Evolutionary conservation across 345 rosid species (phyloP).

Genomic region (Corchorus capsularis): DNA sequence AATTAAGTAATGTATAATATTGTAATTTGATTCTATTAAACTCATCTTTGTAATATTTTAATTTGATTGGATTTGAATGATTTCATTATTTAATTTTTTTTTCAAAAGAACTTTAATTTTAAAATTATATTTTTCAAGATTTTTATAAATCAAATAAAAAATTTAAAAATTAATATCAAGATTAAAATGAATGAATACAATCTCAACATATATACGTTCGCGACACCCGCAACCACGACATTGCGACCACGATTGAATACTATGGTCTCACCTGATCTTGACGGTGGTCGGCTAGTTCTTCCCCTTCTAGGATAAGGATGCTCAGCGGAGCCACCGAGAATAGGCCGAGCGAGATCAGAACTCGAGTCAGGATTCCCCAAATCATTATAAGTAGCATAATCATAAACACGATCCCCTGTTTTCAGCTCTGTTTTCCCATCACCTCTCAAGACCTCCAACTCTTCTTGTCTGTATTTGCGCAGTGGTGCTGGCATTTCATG

Average conservation of each 20-base stretch:
- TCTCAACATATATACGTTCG: too few relatives aligned
- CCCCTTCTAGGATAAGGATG: slow-evolving; percentile 83
- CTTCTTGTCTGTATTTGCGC: slow-evolving; percentile 59
- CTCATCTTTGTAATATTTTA: too few relatives aligned
- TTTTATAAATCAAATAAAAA: too few relatives aligned
- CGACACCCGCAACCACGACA: too few relatives aligned
- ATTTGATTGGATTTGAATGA: too few relatives aligned
- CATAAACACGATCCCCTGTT: slow-evolving; percentile 71
- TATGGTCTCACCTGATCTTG: slow-evolving; percentile 44
- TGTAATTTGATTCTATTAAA: too few relatives aligned
- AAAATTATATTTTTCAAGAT: too few relatives aligned
- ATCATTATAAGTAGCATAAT: slow-evolving; percentile 78
- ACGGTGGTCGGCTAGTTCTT: slow-evolving; percentile 63
- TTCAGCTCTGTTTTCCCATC: slow-evolving; percentile 58
- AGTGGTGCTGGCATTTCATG: slow-evolving; percentile 53
- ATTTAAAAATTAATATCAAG: too few relatives aligned
- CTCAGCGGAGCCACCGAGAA: slow-evolving; percentile 66
- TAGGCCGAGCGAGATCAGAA: slow-evolving; percentile 47
- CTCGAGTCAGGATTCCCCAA: slow-evolving; percentile 53
- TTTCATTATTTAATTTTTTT: too few relatives aligned
- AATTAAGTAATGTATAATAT: background rate
- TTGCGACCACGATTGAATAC: too few relatives aligned
- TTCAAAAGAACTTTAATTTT: too few relatives aligned
- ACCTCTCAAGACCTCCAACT: slow-evolving; percentile 61
- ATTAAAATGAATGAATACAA: too few relatives aligned